These are phyloP conservation scores for Aureobasidium zeae DNA, from an alignment of 2,329 filamentous ascomycete species.

Conservation along the genomic window DNA sequence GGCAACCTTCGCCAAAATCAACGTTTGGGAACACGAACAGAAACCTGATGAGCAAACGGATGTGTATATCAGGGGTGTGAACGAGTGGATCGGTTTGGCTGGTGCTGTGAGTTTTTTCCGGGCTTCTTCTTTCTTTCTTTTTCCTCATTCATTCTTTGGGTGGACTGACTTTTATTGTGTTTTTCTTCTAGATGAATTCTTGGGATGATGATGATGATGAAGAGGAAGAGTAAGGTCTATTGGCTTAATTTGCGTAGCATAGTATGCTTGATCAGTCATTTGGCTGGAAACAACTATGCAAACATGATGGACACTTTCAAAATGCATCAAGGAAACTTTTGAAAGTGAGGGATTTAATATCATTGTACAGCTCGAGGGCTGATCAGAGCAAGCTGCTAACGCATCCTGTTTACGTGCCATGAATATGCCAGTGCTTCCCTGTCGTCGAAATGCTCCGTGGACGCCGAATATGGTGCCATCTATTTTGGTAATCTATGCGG, in stretches of 20 bases:
- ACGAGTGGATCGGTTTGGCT: conserved; percentile 72
- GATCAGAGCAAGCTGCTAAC: conserved; percentile 1
- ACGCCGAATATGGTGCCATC: conserved; percentile 10
- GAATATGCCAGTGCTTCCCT: conserved; percentile 5
- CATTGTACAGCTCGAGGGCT: conserved; percentile 9
- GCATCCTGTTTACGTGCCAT: conserved; percentile 11
- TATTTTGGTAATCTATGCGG: conserved; percentile 41
- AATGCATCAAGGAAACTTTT: no score
- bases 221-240: no score
- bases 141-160: background rate
- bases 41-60: conserved; percentile 54
- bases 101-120: conserved; percentile 49
- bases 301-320: no score
- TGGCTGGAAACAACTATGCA: no score
- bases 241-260: no score
- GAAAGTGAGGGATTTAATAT: no score
- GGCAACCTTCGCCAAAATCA: conserved; percentile 61
- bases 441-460: conserved; percentile 9
- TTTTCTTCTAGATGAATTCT: background rate
- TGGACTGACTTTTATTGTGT: background rate
- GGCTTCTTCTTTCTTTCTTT: background rate
- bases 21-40: conserved; percentile 77
- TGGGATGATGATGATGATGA: background rate
- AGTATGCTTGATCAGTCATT: no score
- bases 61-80: conserved; percentile 61